Evolutionary conservation across 2,329 filamentous ascomycete species (phyloP).

Genomic region (Sporothrix protearum): DNA sequence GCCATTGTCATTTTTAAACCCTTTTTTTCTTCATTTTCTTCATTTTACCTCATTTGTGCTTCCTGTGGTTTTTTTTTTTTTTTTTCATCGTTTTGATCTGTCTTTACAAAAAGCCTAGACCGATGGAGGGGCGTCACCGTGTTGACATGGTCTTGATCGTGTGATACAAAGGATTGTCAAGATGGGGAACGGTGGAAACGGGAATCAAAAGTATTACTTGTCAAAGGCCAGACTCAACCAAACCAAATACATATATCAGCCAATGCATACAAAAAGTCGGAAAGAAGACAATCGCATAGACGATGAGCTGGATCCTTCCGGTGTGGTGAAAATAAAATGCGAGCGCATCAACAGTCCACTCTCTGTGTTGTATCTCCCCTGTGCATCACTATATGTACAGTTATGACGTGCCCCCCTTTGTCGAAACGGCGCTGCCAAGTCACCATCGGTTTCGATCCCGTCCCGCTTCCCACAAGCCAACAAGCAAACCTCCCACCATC

Average conservation of each 20-base stretch:
- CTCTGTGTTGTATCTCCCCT: not conserved
- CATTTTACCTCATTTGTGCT: not conserved
- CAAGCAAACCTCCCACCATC: not conserved
- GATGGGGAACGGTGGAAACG: not conserved
- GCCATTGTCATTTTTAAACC: not conserved
- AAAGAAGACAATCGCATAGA: not conserved
- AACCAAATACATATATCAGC: not conserved
- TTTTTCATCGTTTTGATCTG: not conserved
- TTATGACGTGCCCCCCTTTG: slow-evolving; percentile 4
- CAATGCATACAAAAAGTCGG: not conserved
- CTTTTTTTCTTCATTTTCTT: too few species aligned
- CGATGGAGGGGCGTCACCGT: not conserved
- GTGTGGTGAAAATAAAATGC: not conserved
- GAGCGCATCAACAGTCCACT: not conserved
- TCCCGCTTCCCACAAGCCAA: not conserved
- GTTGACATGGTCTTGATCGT: not conserved
- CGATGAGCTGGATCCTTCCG: too few species aligned
- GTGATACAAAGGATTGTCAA: not conserved
- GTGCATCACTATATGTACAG: not conserved
- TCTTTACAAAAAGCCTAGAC: not conserved
- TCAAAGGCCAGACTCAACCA: not conserved
- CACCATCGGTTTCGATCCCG: not conserved
- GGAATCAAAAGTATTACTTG: not conserved
- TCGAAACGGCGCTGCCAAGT: not conserved
- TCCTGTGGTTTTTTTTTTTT: too few species aligned